Base-by-base conservation (phyloP, 148 eudicot genomes). In the Rhododendron henanense region DNA sequence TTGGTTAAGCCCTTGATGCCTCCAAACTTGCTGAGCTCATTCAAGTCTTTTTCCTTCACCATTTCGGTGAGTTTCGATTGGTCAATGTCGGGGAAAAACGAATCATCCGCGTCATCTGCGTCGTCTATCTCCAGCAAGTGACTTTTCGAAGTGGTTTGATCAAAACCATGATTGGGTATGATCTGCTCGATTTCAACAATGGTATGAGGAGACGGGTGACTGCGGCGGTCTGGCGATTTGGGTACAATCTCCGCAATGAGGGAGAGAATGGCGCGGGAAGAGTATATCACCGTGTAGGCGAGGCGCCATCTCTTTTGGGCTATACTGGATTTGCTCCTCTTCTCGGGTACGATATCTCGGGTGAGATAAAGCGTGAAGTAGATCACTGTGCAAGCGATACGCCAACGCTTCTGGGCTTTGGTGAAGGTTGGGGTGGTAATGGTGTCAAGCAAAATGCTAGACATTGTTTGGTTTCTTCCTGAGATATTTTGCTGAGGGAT, bases 31-130 rank as follows among this genome's bases (percentile, higher is more conserved):
- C 16, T 47, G 45, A 94, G 92, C 83, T 85, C 79, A 10, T 86
- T 86, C 78, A 91, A 4, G 50, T 79, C 89, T 86, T 85, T 92
- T 81, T 93, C 93, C 82, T 88, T 92, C 47, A 93, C 93, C 87
- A 91, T 91, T 31, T 91, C 83, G 19, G 86, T 53, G 4, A 96
- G 92, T 81, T 61, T 82, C 67, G 73, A 57, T 63, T 81, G 88
- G 10, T 93, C 94, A 21, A 92, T 86, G 47, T 63, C 37, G 11
- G 86, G 55, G 65, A 86, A 83, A 47, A 31, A 59, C 44, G 83
- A 41, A 75, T 18, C 53, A n/a, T 67, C 39, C 16, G 0, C 10
- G 2, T 18, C 53, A 35, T 67, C 48, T 15, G 1, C 5, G 2
- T 59, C 8, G 13, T 77, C 87, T n/a, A 75, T 77, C 10, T 53